Evolutionary conservation across 805 yeast species (phyloP).

Genomic region (Ogataea pini): DNA sequence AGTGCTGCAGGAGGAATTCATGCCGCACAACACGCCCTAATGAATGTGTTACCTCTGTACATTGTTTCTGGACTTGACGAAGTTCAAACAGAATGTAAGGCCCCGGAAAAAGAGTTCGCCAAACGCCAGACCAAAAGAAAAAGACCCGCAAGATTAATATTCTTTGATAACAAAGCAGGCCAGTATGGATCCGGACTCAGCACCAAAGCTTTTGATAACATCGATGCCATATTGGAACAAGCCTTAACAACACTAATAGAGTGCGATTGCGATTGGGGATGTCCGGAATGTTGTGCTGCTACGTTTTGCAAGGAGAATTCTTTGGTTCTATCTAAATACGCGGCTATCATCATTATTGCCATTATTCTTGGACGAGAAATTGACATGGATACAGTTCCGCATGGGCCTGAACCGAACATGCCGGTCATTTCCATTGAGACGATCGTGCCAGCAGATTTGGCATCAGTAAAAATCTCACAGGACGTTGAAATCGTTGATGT

Average conservation of each 20-base stretch:
- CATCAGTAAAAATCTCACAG: constrained; percentile 55
- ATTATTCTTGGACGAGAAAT: constrained; percentile 56
- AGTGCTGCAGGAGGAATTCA: constrained; percentile 92
- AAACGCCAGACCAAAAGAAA: constrained; percentile 65
- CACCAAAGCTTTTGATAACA: constrained; percentile 75
- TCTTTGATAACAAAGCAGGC: constrained; percentile 85
- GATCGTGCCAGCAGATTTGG: constrained; percentile 49
- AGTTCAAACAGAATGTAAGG: constrained; percentile 90
- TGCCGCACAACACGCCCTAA: constrained; percentile 89
- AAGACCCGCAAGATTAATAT: constrained; percentile 85
- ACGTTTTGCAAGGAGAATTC: constrained; percentile 78
- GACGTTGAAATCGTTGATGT: constrained; percentile 59
- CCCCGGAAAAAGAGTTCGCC: constrained; percentile 95
- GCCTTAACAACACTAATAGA: constrained; percentile 58
- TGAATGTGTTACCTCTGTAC: constrained; percentile 73
- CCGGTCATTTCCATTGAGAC: constrained; percentile 72
- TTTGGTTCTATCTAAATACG: constrained; percentile 84
- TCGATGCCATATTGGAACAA: constrained; percentile 61
- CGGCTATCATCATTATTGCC: constrained; percentile 70
- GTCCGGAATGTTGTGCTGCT: constrained; percentile 86
- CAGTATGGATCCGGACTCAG: constrained; percentile 77
- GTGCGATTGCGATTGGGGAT: constrained; percentile 71
- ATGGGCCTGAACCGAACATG: constrained; percentile 78
- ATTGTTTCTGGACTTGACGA: constrained; percentile 77
- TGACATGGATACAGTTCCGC: constrained; percentile 50